Percentiles rank a stretch among this genome's conserved stretches.
Evolutionary conservation across 2,329 filamentous ascomycete species (phyloP).

Genomic region (Shiraia bambusicola): DNA sequence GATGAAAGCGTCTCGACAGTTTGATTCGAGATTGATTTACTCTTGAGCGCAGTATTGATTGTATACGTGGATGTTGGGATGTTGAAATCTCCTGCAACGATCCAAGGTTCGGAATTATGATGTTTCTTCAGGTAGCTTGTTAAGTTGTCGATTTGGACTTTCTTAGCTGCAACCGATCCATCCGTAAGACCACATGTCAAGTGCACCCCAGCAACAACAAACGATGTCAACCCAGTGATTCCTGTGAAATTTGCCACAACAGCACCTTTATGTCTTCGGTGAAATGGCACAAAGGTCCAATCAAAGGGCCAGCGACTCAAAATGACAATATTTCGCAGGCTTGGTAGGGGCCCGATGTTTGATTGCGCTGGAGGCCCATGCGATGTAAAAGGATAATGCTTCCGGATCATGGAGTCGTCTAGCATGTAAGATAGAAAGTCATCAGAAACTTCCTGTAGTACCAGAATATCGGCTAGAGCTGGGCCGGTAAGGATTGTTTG

Average conservation of each 20-base stretch:
- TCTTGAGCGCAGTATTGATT: slow-evolving; percentile 55
- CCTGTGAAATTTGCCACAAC: slow-evolving; percentile 51
- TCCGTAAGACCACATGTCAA: slow-evolving; percentile 63
- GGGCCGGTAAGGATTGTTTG: slow-evolving; percentile 36
- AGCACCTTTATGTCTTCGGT: slow-evolving; percentile 60
- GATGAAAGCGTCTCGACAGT: slow-evolving; percentile 48
- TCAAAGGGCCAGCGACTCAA: slow-evolving; percentile 58
- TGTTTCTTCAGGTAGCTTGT: slow-evolving; percentile 48
- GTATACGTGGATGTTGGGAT: slow-evolving; percentile 61
- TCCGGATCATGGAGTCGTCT: slow-evolving; percentile 47
- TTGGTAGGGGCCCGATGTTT: slow-evolving; percentile 59
- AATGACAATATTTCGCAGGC: slow-evolving; percentile 62
- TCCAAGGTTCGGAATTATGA: slow-evolving; percentile 52
- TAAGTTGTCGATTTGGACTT: slow-evolving; percentile 56
- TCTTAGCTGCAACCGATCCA: slow-evolving; percentile 59
- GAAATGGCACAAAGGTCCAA: slow-evolving; percentile 59
- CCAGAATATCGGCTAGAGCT: slow-evolving; percentile 43
- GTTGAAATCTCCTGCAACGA: slow-evolving; percentile 67
- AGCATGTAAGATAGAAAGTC: slow-evolving; percentile 62
- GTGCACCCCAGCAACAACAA: slow-evolving; percentile 60
- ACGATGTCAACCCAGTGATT: slow-evolving; percentile 24
- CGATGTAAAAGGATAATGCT: slow-evolving; percentile 58
- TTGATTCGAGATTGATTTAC: slow-evolving; percentile 55
- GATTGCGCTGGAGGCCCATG: slow-evolving; percentile 58
- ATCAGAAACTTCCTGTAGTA: slow-evolving; percentile 66